A percentile compares a stretch with the other conserved stretches of the same genome.
Evolutionary conservation across 441 rosid genomes (phyloP).

Genomic region (Breynia disticha): DNA sequence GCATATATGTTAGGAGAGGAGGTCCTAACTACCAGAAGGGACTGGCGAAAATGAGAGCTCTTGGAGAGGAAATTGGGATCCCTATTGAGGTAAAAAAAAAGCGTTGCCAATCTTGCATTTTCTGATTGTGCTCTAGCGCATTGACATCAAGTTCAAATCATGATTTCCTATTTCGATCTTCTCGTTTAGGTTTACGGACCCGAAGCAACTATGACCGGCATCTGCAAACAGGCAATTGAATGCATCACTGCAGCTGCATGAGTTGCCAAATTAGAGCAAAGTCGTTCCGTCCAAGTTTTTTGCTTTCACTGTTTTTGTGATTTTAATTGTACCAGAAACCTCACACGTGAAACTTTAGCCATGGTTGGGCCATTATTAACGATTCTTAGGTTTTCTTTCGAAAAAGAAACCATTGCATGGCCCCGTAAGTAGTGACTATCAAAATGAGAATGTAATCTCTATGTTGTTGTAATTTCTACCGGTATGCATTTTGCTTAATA

Average conservation of each 20-base stretch:
- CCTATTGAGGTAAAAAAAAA: slow-evolving; percentile 61
- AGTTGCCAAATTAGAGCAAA: slow-evolving; percentile 9
- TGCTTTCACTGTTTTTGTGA: background rate
- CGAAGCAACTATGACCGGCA: slow-evolving; percentile 92
- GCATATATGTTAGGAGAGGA: slow-evolving; percentile 84
- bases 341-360: slow-evolving; percentile 1
- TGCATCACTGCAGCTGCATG: slow-evolving; percentile 67
- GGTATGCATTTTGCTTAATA: slow-evolving; percentile 1
- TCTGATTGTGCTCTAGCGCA: background rate
- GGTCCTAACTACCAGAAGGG: slow-evolving; percentile 94
- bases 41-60: slow-evolving; percentile 68
- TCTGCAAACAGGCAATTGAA: slow-evolving; percentile 87
- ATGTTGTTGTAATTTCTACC: background rate
- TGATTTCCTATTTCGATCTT: background rate
- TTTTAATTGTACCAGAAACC: slow-evolving; percentile 13
- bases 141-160: background rate
- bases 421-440: slow-evolving; percentile 8
- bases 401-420: no score
- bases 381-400: no score
- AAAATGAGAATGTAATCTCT: slow-evolving; percentile 10
- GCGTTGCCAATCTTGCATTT: slow-evolving; percentile 30
- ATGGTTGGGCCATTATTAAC: background rate
- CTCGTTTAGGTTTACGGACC: slow-evolving; percentile 71
- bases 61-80: slow-evolving; percentile 83
- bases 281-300: slow-evolving; percentile 1